These are phyloP conservation scores for Talaromyces sp. DNA, from an alignment of 2,329 filamentous ascomycete species.

Conservation along the genomic window DNA sequence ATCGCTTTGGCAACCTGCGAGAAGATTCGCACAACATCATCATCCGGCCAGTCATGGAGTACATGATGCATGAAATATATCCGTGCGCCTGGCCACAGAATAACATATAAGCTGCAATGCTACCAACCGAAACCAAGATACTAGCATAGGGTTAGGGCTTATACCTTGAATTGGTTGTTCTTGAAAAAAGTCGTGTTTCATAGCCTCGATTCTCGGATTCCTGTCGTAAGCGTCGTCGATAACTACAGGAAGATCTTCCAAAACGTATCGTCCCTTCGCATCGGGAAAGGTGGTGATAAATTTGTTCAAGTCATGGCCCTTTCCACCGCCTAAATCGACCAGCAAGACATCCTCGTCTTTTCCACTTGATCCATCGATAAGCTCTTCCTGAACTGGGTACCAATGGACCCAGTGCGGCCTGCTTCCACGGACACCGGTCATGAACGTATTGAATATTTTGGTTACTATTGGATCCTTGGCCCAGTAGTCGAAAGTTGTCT, in stretches of 20 bases:
- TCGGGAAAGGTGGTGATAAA: conserved; percentile 36
- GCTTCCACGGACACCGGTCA: conserved; percentile 21
- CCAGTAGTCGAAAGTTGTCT: conserved; percentile 21
- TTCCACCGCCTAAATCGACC: conserved; percentile 31
- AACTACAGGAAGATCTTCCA: conserved; percentile 50
- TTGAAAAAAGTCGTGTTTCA: conserved; percentile 15
- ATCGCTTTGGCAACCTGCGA: conserved; percentile 9
- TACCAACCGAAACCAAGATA: neutral
- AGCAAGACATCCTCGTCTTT: conserved; percentile 19
- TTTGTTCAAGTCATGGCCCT: conserved; percentile 22
- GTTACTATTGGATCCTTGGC: conserved; percentile 15
- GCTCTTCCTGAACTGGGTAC: conserved; percentile 24
- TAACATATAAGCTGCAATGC: neutral
- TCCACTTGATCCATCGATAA: conserved; percentile 19
- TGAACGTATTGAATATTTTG: conserved; percentile 25
- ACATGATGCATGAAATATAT: conserved; percentile 18
- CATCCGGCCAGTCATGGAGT: conserved; percentile 16
- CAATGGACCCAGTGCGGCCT: conserved; percentile 23
- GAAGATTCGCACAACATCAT: conserved; percentile 11
- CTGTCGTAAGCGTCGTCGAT: conserved; percentile 23
- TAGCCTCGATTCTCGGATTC: conserved; percentile 26
- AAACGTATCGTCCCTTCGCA: conserved; percentile 42
- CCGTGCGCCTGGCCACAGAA: conserved; percentile 7
- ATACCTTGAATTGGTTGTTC: conserved; percentile 18
- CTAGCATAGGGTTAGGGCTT: neutral